A percentile compares a stretch with the other conserved stretches of the same genome.
phyloP scores from a whole-genome alignment of 345 rosid genomes.

The Eucalyptus curtisii region DNA sequence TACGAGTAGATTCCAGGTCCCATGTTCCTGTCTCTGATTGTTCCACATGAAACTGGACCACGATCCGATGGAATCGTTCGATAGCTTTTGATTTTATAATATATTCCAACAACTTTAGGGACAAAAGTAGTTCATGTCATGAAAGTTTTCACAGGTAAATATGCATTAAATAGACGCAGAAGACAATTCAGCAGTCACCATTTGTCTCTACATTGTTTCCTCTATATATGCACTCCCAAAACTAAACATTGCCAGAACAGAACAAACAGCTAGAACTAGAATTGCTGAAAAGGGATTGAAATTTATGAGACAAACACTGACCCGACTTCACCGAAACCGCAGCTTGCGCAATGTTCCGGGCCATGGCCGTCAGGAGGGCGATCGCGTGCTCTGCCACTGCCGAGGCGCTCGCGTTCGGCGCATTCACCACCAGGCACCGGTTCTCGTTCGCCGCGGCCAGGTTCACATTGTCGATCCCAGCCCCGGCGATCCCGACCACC shows the following conservation, averaged over 20 bases:
- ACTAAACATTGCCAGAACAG: neutral
- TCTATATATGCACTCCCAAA: neutral
- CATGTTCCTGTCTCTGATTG: neutral
- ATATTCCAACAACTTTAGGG: neutral
- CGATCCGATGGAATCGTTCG: neutral
- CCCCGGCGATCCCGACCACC: conserved; percentile 91
- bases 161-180: neutral
- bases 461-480: conserved; percentile 88
- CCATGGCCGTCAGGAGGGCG: conserved; percentile 81
- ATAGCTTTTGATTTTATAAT: neutral
- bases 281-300: neutral
- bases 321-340: conserved; percentile 87
- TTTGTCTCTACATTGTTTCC: neutral
- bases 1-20: neutral
- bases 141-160: neutral
- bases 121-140: neutral
- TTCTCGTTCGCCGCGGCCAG: conserved; percentile 81
- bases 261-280: neutral
- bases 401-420: conserved; percentile 78
- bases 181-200: neutral
- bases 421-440: conserved; percentile 82
- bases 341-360: conserved; percentile 76
- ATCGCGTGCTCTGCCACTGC: conserved; percentile 93
- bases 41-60: neutral
- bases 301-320: conserved; percentile 4